Evolutionary conservation across 306 rosid species (phyloP), one percentile per base, ranked within the genome.

Genomic region (Trifolium repens): DNA sequence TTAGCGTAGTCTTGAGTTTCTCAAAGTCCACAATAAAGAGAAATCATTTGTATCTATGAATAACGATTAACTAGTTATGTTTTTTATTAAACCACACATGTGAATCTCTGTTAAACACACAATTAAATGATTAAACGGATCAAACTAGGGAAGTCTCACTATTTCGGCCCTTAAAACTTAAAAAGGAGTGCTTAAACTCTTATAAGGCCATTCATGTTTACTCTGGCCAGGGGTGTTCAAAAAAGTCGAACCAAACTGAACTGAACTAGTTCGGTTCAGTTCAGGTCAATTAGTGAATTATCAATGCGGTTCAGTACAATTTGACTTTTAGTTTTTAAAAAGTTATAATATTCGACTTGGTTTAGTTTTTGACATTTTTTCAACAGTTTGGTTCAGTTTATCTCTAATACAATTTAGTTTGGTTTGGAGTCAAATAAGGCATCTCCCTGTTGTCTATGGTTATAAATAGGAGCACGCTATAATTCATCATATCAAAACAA

Each of bases 401-500:
- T 32, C 5, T 32, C 35, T 32, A 32, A 32, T 32, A 32, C 35
- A 32, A 32, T 32, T 32, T 32, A 32, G 35, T 32, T 32, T 32
- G 35, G 35, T 32, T 32, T 32, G 35, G 1, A 32, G 35, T 32
- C 4, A 32, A 32, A 32, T 43, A 40, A 54, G 19, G 73, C 64
- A 47, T 16, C 27, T 9, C 30, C 44, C 39, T 27, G 40, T 27
- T 59, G 39, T 27, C 37, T 26, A 16, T 57, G 27, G 64, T 26
- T 59, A 37, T 59, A 59, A 13, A 59, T 22, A 22, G 39, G 7
- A 59, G 40, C 24, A 17, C 27, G 46, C 42, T 5, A 8, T 32
- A 63, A 10, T 65, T 75, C 73, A 49, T 75, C 73, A 49, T 62
- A 54, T 26, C 59, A 16, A 65, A 76, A 76, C 59, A 67, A 67